phyloP scores from a whole-genome alignment of 2,329 filamentous ascomycete genomes.

The Penicillium capsulatum region DNA sequence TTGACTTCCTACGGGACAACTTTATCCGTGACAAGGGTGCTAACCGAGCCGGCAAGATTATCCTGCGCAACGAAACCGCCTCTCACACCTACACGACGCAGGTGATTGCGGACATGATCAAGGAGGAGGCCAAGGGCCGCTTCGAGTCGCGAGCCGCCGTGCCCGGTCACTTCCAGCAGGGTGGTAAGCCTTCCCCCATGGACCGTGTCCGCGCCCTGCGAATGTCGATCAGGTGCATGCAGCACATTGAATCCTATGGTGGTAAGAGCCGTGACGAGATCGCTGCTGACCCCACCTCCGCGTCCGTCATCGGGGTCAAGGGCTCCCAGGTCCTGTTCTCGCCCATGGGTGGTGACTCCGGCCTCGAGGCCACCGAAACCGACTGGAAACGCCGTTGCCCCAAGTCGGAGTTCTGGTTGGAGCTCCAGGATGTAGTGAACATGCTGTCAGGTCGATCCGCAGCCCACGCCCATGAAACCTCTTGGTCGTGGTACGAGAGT shows the following conservation, averaged over 20 bases:
- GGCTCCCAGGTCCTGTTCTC: slow-evolving; percentile 86
- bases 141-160: slow-evolving; percentile 92
- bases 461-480: slow-evolving; percentile 22
- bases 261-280: slow-evolving; percentile 64
- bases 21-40: slow-evolving; percentile 84
- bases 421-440: slow-evolving; percentile 75
- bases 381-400: slow-evolving; percentile 91
- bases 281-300: slow-evolving; percentile 66
- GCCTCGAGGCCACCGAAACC: slow-evolving; percentile 77
- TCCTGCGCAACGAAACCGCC: slow-evolving; percentile 94
- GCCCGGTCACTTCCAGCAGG: slow-evolving; percentile 91
- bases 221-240: slow-evolving; percentile 88
- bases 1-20: slow-evolving; percentile 78
- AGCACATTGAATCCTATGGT: slow-evolving; percentile 78
- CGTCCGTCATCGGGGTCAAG: slow-evolving; percentile 85
- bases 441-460: slow-evolving; percentile 69
- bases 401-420: slow-evolving; percentile 78
- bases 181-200: slow-evolving; percentile 89
- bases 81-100: slow-evolving; percentile 87
- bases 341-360: slow-evolving; percentile 59
- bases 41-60: slow-evolving; percentile 84
- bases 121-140: slow-evolving; percentile 82
- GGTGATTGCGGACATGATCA: slow-evolving; percentile 92
- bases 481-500: slow-evolving; percentile 32
- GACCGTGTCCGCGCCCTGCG: slow-evolving; percentile 88